These are phyloP conservation scores for Heliophila coronopifolia DNA, from an alignment of 441 rosid species.

Conservation along the genomic window DNA sequence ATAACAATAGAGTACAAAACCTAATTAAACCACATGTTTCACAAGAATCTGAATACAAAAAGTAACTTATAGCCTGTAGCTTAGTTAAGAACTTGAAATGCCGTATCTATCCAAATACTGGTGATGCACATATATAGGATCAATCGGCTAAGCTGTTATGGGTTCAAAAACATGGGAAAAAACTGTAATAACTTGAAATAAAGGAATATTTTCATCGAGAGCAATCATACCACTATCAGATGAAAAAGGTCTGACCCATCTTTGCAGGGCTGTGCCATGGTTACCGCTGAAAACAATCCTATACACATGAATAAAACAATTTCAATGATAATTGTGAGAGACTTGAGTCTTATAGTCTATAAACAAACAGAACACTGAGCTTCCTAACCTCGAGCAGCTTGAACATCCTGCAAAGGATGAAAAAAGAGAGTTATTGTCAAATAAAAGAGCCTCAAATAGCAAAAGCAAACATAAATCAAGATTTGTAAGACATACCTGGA, in stretches of 20 bases:
- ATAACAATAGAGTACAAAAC: neutral
- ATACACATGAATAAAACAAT: neutral
- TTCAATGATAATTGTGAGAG: neutral
- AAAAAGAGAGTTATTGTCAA: constrained; percentile 1
- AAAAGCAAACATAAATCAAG: neutral
- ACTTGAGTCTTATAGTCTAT: neutral
- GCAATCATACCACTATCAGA: constrained; percentile 56
- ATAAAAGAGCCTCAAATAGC: neutral
- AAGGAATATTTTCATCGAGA: neutral
- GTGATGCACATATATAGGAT: neutral
- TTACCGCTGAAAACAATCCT: constrained; percentile 27
- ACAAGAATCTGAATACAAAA: neutral
- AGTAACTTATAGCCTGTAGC: neutral
- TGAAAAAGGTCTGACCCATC: constrained; percentile 57
- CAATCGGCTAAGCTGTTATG: neutral
- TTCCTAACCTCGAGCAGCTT: constrained; percentile 34
- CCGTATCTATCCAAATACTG: neutral
- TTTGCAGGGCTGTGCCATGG: constrained; percentile 37
- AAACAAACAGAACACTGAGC: constrained; percentile 34
- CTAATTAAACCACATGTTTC: neutral
- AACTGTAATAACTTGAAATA: neutral
- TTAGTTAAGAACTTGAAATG: neutral
- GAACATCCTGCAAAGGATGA: constrained; percentile 41
- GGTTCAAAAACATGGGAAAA: neutral
- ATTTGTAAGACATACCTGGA: constrained; percentile 36